phyloP scores from a whole-genome alignment of 345 rosid genomes.

The Brassica carinata region DNA sequence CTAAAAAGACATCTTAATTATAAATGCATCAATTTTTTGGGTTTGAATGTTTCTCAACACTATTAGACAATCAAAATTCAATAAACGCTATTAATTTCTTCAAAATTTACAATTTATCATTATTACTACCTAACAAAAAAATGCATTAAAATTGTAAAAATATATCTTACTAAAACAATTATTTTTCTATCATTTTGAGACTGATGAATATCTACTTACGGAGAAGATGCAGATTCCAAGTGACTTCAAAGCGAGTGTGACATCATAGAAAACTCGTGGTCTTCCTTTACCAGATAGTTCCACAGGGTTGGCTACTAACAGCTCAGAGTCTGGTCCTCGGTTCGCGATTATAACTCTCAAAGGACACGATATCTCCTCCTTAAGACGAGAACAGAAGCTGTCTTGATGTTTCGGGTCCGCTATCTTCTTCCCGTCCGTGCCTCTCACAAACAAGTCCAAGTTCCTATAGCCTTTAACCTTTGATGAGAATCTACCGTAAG shows the following conservation, averaged over 20 bases:
- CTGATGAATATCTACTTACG: slow-evolving; percentile 34
- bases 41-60: too few relatives aligned
- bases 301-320: slow-evolving; percentile 74
- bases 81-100: too few relatives aligned
- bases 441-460: slow-evolving; percentile 65
- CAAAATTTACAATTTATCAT: too few relatives aligned
- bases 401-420: slow-evolving; percentile 52
- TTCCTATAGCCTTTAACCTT: slow-evolving; percentile 50
- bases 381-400: slow-evolving; percentile 55
- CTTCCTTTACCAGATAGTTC: slow-evolving; percentile 77
- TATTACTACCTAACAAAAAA: too few relatives aligned
- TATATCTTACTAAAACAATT: too few relatives aligned
- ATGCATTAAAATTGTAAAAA: too few relatives aligned
- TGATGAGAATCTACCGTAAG: slow-evolving; percentile 64
- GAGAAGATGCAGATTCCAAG: slow-evolving; percentile 72
- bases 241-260: slow-evolving; percentile 62
- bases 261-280: slow-evolving; percentile 74
- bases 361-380: slow-evolving; percentile 63
- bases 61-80: too few relatives aligned
- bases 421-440: slow-evolving; percentile 67
- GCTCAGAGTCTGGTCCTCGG: slow-evolving; percentile 76
- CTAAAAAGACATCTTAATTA: too few relatives aligned
- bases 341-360: slow-evolving; percentile 57
- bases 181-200: too few relatives aligned
- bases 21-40: too few relatives aligned